These are phyloP conservation scores for Phytopythium ostracodes DNA, from an alignment of 352 stramenopile genomes.

Conservation along the genomic window DNA sequence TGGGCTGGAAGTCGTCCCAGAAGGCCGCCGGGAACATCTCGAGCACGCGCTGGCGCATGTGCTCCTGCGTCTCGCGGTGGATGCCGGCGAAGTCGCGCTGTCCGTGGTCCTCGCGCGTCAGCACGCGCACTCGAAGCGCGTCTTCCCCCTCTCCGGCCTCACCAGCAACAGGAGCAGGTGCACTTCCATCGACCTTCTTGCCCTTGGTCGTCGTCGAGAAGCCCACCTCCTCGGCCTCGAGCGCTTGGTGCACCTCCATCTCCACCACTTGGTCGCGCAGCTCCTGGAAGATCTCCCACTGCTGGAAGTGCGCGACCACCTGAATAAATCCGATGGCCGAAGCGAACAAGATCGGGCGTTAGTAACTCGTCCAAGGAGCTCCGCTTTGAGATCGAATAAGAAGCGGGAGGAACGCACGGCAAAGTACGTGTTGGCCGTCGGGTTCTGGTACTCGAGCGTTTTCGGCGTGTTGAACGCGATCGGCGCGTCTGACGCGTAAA, in stretches of 20 bases:
- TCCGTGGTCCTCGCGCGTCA: constrained; percentile 52
- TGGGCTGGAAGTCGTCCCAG: constrained; percentile 62
- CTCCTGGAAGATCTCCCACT: constrained; percentile 73
- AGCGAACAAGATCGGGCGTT: not conserved
- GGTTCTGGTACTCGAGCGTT: constrained; percentile 43
- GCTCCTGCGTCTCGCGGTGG: constrained; percentile 48
- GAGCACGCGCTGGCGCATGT: constrained; percentile 64
- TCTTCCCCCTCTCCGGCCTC: not conserved
- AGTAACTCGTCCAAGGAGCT: not conserved
- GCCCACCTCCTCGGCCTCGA: constrained; percentile 47
- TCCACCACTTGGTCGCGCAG: constrained; percentile 29
- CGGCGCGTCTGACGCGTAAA: constrained; percentile 65
- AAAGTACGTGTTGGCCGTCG: constrained; percentile 48
- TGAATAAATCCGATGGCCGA: constrained; percentile 10
- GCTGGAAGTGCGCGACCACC: constrained; percentile 56
- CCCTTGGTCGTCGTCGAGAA: constrained; percentile 21
- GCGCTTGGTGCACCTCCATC: constrained; percentile 40
- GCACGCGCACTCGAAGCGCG: constrained; percentile 23
- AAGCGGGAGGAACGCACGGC: constrained; percentile 24
- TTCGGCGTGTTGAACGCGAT: constrained; percentile 62
- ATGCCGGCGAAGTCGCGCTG: constrained; percentile 46
- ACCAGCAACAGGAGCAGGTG: not conserved
- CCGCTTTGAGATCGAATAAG: not conserved
- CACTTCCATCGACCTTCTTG: not conserved
- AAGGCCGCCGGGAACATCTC: constrained; percentile 50